Conservation (phyloP, 1,284 basidiomycete genomes). For the Somion occarium region DNA sequence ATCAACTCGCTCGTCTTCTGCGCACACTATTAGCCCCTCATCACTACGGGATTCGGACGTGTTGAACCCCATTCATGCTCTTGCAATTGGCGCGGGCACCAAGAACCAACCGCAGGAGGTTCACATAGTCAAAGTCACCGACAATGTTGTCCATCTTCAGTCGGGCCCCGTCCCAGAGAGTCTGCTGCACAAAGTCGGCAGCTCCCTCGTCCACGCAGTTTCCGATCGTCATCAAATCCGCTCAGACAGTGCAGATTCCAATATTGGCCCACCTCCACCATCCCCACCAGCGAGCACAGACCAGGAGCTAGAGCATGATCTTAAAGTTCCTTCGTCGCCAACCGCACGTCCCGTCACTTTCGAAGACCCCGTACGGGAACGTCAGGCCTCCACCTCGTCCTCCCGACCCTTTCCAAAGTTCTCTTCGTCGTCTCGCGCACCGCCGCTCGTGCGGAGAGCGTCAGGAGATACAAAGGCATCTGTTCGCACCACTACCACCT, state of each 20-base stretch:
- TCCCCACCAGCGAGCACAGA: conserved; percentile 62
- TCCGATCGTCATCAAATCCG: conserved; percentile 16
- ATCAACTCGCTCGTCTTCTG: conserved; percentile 32
- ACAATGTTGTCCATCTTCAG: conserved; percentile 40
- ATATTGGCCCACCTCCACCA: conserved; percentile 56
- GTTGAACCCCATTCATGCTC: conserved; percentile 31
- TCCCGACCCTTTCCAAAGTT: conserved; percentile 20
- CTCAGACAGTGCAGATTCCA: conserved; percentile 18
- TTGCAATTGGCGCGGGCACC: conserved; percentile 11
- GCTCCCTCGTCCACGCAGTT: conserved; percentile 33
- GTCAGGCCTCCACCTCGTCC: conserved; percentile 24
- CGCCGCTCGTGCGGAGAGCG: conserved; percentile 29
- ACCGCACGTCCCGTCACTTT: conserved; percentile 23
- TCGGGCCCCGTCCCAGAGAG: conserved; percentile 34
- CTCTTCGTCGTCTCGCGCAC: conserved; percentile 10
- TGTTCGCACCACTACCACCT: conserved; percentile 23
- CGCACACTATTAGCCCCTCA: conserved; percentile 21
- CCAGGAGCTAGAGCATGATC: conserved; percentile 16
- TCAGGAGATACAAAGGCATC: conserved; percentile 48
- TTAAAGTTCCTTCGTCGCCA: conserved; percentile 16
- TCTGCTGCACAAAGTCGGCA: conserved; percentile 33
- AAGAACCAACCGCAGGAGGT: conserved; percentile 35
- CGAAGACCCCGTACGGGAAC: conserved; percentile 30
- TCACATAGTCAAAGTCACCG: conserved; percentile 48
- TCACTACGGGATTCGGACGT: conserved; percentile 14